A percentile compares a stretch with the other conserved stretches of the same genome.
Evolutionary conservation across 140 eudicot species (phyloP).

Genomic region (Cichorium intybus): DNA sequence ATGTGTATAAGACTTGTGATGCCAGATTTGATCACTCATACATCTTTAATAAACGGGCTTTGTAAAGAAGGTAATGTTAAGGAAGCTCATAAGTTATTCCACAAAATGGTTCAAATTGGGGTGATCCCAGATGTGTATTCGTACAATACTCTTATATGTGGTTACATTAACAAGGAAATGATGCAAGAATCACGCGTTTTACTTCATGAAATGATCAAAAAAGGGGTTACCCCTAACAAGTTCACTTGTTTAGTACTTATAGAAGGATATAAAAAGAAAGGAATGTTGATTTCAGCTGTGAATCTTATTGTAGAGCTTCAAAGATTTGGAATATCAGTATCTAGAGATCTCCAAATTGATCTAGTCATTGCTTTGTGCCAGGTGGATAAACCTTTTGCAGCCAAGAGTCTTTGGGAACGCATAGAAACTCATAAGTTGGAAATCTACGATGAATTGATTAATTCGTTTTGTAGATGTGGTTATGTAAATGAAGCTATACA

Average conservation of each 20-base stretch:
- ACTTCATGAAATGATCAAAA: conserved; percentile 66
- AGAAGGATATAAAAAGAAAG: conserved; percentile 63
- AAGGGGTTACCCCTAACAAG: conserved; percentile 47
- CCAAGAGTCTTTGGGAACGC: conserved; percentile 61
- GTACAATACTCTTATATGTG: conserved; percentile 74
- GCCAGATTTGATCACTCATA: conserved; percentile 75
- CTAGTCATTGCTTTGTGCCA: conserved; percentile 56
- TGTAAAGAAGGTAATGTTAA: conserved; percentile 74
- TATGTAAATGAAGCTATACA: conserved; percentile 52
- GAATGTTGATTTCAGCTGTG: conserved; percentile 61
- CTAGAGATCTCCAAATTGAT: conserved; percentile 42
- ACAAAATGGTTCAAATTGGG: conserved; percentile 61
- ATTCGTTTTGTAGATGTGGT: conserved; percentile 46
- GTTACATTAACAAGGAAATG: conserved; percentile 81
- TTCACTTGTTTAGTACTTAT: conserved; percentile 63
- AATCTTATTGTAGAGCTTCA: conserved; percentile 70
- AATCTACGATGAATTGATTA: conserved; percentile 52
- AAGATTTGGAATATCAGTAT: conserved; percentile 48
- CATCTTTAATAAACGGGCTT: conserved; percentile 72
- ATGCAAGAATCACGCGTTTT: conserved; percentile 72
- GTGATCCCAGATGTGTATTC: conserved; percentile 55
- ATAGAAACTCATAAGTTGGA: conserved; percentile 27
- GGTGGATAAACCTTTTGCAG: conserved; percentile 76
- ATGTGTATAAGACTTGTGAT: conserved; percentile 66
- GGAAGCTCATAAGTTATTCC: conserved; percentile 69